Conservation (phyloP, 192 early-diverging fungal species). For the Umbelopsis isabellina region DNA sequence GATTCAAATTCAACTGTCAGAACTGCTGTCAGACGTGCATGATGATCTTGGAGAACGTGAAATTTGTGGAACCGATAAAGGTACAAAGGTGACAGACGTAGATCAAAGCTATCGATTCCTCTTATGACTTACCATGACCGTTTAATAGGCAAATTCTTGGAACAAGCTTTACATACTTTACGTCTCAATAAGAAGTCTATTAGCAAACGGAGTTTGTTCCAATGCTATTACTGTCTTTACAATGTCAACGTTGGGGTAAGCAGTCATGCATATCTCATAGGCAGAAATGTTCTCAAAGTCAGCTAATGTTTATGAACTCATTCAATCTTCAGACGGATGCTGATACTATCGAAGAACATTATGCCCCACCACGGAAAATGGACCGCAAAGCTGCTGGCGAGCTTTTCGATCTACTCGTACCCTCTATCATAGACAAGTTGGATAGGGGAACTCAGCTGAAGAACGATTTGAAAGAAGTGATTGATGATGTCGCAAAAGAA, state of each 20-base stretch:
- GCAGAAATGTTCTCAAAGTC: background rate
- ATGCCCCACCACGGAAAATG: slow-evolving; percentile 47
- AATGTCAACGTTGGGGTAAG: slow-evolving; percentile 59
- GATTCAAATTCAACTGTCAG: slow-evolving; percentile 27
- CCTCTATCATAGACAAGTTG: slow-evolving; percentile 44
- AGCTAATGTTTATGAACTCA: background rate
- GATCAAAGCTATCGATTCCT: background rate
- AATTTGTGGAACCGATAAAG: slow-evolving; percentile 58
- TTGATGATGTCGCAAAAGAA: slow-evolving; percentile 58
- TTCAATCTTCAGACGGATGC: slow-evolving; percentile 44
- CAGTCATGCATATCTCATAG: background rate
- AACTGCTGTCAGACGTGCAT: slow-evolving; percentile 53
- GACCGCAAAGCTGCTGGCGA: slow-evolving; percentile 55
- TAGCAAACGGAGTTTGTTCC: slow-evolving; percentile 50
- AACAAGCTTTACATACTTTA: slow-evolving; percentile 2
- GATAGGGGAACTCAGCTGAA: slow-evolving; percentile 44
- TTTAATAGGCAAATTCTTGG: background rate
- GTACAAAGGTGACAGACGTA: slow-evolving; percentile 14
- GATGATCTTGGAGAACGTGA: slow-evolving; percentile 65
- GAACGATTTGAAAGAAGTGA: slow-evolving; percentile 61
- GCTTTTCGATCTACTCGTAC: slow-evolving; percentile 55
- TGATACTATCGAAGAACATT: slow-evolving; percentile 56
- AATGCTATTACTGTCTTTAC: slow-evolving; percentile 72
- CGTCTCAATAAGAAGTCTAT: slow-evolving; percentile 5
- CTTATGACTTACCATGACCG: background rate